A percentile compares a stretch with the other conserved stretches of the same genome.
phyloP scores from a whole-genome alignment of 1,284 basidiomycete genomes.

The Fomes fomentarius region DNA sequence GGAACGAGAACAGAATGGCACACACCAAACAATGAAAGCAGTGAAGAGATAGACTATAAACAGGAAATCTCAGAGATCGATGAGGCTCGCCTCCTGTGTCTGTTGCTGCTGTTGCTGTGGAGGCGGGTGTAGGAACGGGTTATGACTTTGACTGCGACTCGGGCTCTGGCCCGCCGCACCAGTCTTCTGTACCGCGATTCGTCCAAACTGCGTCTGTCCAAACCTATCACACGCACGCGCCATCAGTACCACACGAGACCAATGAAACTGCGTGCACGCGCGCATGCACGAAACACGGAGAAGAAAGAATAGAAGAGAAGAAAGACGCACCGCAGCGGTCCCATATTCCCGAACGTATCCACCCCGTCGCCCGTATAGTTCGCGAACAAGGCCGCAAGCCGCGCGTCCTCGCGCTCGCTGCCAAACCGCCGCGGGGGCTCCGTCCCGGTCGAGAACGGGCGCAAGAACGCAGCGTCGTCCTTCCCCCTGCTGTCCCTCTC shows the following conservation, averaged over 20 bases:
- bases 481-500: conserved; percentile 12
- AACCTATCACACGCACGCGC: conserved; percentile 49
- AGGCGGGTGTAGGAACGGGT: conserved; percentile 20
- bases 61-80: conserved; percentile 2
- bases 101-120: not conserved
- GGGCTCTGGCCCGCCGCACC: conserved; percentile 32
- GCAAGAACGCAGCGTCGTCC: conserved; percentile 28
- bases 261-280: not conserved
- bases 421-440: conserved; percentile 28
- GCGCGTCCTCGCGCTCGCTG: conserved; percentile 64
- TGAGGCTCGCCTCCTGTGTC: conserved; percentile 5
- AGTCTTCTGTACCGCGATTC: conserved; percentile 59
- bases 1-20: no score
- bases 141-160: conserved; percentile 25
- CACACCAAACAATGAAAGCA: no score
- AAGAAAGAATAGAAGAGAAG: conserved; percentile 51
- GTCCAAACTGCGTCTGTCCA: conserved; percentile 63
- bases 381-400: conserved; percentile 29
- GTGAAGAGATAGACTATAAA: no score
- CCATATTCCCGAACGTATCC: conserved; percentile 39
- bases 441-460: conserved; percentile 27
- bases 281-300: not conserved
- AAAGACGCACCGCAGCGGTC: conserved; percentile 52
- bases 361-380: conserved; percentile 32
- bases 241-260: conserved; percentile 51